Base-by-base conservation (phyloP, 495 filamentous ascomycete genomes). In the Staphylotrichum tortipilum region DNA sequence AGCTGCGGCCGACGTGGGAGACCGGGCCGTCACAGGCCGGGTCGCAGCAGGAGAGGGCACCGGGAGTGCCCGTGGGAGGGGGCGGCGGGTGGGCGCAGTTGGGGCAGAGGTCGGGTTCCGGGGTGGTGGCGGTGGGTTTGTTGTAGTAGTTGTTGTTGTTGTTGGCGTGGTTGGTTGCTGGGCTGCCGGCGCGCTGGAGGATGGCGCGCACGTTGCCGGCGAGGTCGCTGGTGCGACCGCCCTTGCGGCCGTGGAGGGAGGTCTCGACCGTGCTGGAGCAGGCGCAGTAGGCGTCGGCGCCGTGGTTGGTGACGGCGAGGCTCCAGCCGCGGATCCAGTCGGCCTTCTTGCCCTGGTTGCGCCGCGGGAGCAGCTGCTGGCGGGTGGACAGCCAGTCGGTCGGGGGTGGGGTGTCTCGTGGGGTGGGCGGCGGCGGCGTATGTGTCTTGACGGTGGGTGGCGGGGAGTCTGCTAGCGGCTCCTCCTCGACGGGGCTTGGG, bases 281-380 rank as follows among this genome's bases (percentile, higher is more conserved):
- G 4, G 48, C 50, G 35, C 62, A 65, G 46, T 65, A 65, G 7
- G 62, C 53, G 17, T 48, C 47, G 5, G 51, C 44, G 26, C 62
- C 62, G 40, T 58, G 49, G 14, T 19, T 34, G 42, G 42, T 45
- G 31, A 65, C 62, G 12, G 46, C 52, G 14, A 59, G 44, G 40
- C 62, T 65, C 62, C 62, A 65, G 40, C 62, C 60, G 11, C 58
- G 60, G 23, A 65, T 61, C 62, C 62, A 65, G 29, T 65, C 60
- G n/a, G 56, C 60, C 39, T 62, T 63, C n/a, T 53, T 63, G 23
- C 59, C 59, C 23, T 57, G 49, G 23, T 61, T 59, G 28, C 38
- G 49, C 17, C 60, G 54, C 5, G 62, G 62, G 19, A 58, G 51
- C 5, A 65, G 54, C 41, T 65, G 62, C 2, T 41, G 46, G 18